phyloP scores from a whole-genome alignment of 108 stramenopile genomes.

The Schizochytrium sp. region DNA sequence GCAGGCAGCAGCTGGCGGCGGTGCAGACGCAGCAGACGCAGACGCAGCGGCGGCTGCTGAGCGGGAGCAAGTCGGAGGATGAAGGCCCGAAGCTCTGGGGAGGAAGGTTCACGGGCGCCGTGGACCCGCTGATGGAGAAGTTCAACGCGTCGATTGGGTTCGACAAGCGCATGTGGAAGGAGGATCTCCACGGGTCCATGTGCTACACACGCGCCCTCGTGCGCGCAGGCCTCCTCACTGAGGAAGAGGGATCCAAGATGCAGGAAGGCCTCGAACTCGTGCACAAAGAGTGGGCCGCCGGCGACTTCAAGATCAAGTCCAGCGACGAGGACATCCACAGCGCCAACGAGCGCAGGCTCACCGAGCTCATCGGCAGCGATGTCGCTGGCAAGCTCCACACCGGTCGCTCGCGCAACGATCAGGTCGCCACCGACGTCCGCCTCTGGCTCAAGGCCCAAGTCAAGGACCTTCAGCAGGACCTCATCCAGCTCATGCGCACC shows the following conservation, averaged over 20 bases:
- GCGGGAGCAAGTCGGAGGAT: not conserved
- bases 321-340: constrained; percentile 99
- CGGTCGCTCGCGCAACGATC: constrained; percentile 89
- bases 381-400: constrained; percentile 94
- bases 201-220: constrained; percentile 86
- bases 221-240: constrained; percentile 73
- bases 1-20: no score
- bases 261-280: constrained; percentile 70
- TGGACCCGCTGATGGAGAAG: constrained; percentile 99
- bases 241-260: constrained; percentile 64
- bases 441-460: constrained; percentile 84
- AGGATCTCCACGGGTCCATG: constrained; percentile 85
- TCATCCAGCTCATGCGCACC: constrained; percentile 58
- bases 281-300: constrained; percentile 72
- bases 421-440: constrained; percentile 93
- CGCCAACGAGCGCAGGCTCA: constrained; percentile 95
- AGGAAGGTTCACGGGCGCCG: constrained; percentile 88
- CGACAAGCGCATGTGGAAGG: constrained; percentile 91
- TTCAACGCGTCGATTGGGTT: constrained; percentile 90
- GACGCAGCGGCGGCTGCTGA: not conserved
- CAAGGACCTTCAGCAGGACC: constrained; percentile 28
- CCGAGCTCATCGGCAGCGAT: constrained; percentile 78
- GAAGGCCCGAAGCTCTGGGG: constrained; percentile 57
- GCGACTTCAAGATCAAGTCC: constrained; percentile 69
- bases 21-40: no score